Conservation (phyloP, 2,329 filamentous ascomycete genomes). For the Hymenoscyphus infarciens region DNA sequence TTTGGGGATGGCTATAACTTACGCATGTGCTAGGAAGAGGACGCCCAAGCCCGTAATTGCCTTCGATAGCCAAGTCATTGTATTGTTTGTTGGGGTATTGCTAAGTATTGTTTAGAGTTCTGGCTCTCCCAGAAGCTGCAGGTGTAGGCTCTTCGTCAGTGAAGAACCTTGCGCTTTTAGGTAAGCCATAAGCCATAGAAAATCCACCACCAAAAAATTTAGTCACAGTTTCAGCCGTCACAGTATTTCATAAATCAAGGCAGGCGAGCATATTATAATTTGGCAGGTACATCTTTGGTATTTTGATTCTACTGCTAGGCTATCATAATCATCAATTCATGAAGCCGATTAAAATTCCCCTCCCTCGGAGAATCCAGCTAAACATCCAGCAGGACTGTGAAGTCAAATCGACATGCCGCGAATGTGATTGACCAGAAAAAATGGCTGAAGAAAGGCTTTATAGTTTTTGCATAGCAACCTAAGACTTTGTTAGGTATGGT, state of each 20-base stretch:
- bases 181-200: neutral
- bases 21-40: conserved; percentile 83
- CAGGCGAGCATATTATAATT: neutral
- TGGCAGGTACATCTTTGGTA: conserved; percentile 19
- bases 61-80: conserved; percentile 70
- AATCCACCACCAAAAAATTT: neutral
- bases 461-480: conserved; percentile 85
- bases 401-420: conserved; percentile 28
- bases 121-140: neutral
- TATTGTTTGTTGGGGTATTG: conserved; percentile 11
- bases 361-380: conserved; percentile 20
- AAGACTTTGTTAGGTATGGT: conserved; percentile 22
- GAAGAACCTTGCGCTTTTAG: neutral
- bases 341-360: conserved; percentile 23
- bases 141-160: neutral
- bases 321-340: conserved; percentile 33
- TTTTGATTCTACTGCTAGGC: conserved; percentile 29
- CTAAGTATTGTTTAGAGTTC: neutral
- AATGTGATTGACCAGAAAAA: conserved; percentile 22
- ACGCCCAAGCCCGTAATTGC: conserved; percentile 71
- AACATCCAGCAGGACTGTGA: conserved; percentile 26
- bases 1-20: conserved; percentile 39
- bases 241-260: neutral
- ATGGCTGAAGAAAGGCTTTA: conserved; percentile 46
- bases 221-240: neutral